Percentiles rank a stretch among this genome's conserved stretches.
Conservation (phyloP, 2,329 filamentous ascomycete species). For the Dissoconium aciculare region DNA sequence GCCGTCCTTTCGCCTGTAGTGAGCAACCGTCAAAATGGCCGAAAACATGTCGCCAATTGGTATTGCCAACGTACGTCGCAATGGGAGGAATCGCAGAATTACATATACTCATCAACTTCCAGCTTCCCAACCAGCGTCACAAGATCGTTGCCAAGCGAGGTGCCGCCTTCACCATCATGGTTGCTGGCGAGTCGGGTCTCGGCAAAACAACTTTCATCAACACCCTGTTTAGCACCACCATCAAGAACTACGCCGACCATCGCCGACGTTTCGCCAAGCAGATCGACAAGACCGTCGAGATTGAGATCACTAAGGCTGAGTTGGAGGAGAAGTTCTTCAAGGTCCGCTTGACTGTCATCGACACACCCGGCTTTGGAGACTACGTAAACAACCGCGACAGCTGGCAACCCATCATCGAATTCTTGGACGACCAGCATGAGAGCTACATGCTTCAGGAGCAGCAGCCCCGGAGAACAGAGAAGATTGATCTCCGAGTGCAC, state of each 20-base stretch:
- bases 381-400: constrained; percentile 99
- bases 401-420: constrained; percentile 99
- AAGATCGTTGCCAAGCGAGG: constrained; percentile 70
- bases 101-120: constrained; percentile 4
- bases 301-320: constrained; percentile 99
- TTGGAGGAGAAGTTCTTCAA: constrained; percentile 99
- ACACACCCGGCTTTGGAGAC: constrained; percentile 97
- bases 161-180: constrained; percentile 99
- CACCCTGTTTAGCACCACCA: constrained; percentile 98
- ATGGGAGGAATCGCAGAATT: background rate
- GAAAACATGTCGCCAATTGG: constrained; percentile 54
- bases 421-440: constrained; percentile 99
- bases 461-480: constrained; percentile 92
- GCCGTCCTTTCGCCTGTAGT: too few relatives aligned
- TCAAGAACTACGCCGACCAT: constrained; percentile 99
- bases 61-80: constrained; percentile 53
- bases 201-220: constrained; percentile 99
- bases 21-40: constrained; percentile 38
- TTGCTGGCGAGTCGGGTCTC: constrained; percentile 93
- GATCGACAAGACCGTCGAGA: constrained; percentile 98
- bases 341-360: constrained; percentile 96
- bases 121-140: constrained; percentile 58
- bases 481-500: constrained; percentile 98
- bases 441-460: constrained; percentile 99
- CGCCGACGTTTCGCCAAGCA: constrained; percentile 99